Conservation (phyloP, 1,284 basidiomycete species). For the Golubevia sp. region DNA sequence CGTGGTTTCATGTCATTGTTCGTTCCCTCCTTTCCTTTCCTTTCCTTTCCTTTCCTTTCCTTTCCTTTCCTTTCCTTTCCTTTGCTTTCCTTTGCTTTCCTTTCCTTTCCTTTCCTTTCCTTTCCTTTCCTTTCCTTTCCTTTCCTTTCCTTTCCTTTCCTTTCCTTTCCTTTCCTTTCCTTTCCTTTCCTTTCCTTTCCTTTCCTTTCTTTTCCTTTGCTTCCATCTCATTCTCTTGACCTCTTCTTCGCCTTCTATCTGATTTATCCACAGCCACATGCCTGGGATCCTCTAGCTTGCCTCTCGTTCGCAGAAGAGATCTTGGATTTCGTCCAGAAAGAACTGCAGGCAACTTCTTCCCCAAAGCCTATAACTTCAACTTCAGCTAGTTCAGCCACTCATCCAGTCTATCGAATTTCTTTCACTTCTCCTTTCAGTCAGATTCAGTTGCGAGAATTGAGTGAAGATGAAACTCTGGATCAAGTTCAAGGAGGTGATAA, state of each 20-base stretch:
- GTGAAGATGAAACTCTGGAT: conserved; percentile 9
- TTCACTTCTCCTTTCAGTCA: conserved; percentile 32
- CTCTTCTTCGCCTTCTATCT: too few relatives aligned
- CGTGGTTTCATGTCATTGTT: conserved; percentile 74
- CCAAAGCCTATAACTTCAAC: conserved; percentile 8
- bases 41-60: background rate
- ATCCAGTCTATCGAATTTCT: conserved; percentile 29
- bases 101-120: conserved; percentile 71
- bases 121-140: conserved; percentile 62
- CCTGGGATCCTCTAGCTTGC: conserved; percentile 78
- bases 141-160: background rate
- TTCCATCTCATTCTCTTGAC: background rate
- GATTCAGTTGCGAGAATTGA: conserved; percentile 9
- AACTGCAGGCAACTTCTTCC: too few relatives aligned
- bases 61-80: background rate
- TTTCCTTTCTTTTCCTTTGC: background rate
- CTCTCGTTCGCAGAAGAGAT: conserved; percentile 75
- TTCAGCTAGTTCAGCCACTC: conserved; percentile 1
- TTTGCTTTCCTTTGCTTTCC: background rate
- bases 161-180: conserved; percentile 63
- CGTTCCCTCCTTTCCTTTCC: conserved; percentile 62
- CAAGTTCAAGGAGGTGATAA: conserved; percentile 23
- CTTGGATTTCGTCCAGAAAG: conserved; percentile 67
- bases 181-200: conserved; percentile 68
- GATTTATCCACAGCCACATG: conserved; percentile 73